Conservation (phyloP, 108 stramenopile species). For the Discostella stelligeroides region DNA sequence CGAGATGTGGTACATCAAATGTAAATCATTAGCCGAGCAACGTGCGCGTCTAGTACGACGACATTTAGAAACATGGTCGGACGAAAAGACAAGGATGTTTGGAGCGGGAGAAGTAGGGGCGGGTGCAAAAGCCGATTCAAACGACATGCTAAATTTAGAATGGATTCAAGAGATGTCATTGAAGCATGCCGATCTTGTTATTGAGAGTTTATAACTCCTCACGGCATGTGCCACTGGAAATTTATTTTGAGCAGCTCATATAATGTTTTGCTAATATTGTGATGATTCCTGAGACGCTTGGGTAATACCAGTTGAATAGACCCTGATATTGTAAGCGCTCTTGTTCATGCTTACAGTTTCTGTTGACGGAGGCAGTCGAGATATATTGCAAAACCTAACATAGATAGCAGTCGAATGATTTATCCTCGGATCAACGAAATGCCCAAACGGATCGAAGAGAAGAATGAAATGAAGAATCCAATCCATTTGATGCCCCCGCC, state of each 20-base stretch:
- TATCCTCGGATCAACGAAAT: conserved; percentile 9
- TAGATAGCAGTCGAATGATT: too few relatives aligned
- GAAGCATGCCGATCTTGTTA: conserved; percentile 37
- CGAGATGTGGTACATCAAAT: conserved; percentile 70
- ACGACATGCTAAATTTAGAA: conserved; percentile 56
- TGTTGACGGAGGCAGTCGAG: too few relatives aligned
- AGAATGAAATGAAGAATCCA: conserved; percentile 57
- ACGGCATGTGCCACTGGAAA: too few relatives aligned
- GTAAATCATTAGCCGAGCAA: conserved; percentile 43
- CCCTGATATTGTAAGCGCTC: too few relatives aligned
- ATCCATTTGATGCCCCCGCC: conserved; percentile 73
- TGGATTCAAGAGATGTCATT: conserved; percentile 46
- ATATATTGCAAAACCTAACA: too few relatives aligned
- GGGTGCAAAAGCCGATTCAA: conserved; percentile 53
- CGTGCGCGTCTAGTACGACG: conserved; percentile 52
- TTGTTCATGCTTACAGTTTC: too few relatives aligned
- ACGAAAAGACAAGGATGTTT: conserved; percentile 60
- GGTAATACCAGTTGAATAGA: too few relatives aligned
- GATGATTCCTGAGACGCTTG: too few relatives aligned
- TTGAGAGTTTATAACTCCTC: conserved; percentile 32
- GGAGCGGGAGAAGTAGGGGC: conserved; percentile 56
- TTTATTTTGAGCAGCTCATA: too few relatives aligned
- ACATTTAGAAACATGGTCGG: conserved; percentile 64
- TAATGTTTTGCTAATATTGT: too few relatives aligned
- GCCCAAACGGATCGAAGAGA: conserved; percentile 34